Evolutionary conservation across 2,329 filamentous ascomycete species (phyloP), one percentile per base, ranked within the genome.

Genomic region (Trichoderma atroviride): DNA sequence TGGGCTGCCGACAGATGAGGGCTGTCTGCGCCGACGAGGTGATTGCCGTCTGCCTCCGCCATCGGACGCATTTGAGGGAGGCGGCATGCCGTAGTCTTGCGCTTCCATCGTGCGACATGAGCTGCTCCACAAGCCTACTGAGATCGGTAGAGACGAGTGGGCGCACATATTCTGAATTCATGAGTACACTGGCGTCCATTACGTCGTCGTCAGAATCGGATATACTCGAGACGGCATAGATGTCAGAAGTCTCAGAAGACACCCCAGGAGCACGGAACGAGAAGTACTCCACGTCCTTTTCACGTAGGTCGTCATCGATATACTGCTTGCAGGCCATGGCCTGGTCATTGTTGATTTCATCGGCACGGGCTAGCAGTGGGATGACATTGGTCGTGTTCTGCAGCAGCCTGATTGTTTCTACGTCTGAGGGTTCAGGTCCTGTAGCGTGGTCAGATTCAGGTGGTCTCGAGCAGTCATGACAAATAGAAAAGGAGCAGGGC

Each of bases 151-250:
- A 80, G 3, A 92, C 81, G 5, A 97, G 84, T 0, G 95, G 95
- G 71, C 93, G 91, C 16, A 96, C 83, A 76, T 97, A 98, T 75
- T 96, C 92, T 0, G 94, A 91, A 68, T 90, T 94, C 95, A 98
- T 98, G 22, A 98, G 85, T 0, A 97, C 84, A 75, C 93, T 97
- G 22, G 94, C 95, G 78, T 98, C 95, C 90, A 98, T 96, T 55
- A 86, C 89, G 50, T 97, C 93, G 70, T 89, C 82, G 74, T 97
- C 93, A 27, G 87, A 87, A 1, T 86, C 88, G 29, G 87, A 84
- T 14, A 87, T 87, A 24, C 92, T 96, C 1, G 95, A 97, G 24
- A 97, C 86, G 0, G 92, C 89, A 76, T 92, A 96, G 3, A 90
- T 88, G 70, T 82, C 82, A 14, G 78, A 77, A 1, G 79, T 74